phyloP scores from a whole-genome alignment of 129 eudicot genomes.

The Pittosporum tobira region DNA sequence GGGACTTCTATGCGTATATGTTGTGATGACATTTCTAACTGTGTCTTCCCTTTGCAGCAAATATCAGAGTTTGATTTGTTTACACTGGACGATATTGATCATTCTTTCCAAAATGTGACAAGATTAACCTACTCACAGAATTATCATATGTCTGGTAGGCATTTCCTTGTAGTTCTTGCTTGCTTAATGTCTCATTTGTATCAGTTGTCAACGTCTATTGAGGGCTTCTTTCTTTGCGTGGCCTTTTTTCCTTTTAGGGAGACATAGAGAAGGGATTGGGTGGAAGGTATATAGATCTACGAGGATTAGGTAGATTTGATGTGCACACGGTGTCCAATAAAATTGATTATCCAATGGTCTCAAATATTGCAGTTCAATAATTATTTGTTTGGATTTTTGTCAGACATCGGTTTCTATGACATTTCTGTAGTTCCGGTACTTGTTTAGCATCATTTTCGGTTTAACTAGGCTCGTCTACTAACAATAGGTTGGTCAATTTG shows the following conservation, averaged over 20 bases:
- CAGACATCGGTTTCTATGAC: not conserved
- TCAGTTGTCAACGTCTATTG: not conserved
- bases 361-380: too few species aligned
- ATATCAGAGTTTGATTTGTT: constrained; percentile 90
- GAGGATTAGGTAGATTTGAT: not conserved
- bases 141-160: constrained; percentile 73
- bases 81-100: constrained; percentile 93
- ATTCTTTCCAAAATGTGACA: constrained; percentile 77
- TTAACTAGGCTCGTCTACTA: too few species aligned
- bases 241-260: not conserved
- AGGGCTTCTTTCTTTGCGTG: not conserved
- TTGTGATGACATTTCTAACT: constrained; percentile 13
- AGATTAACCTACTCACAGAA: constrained; percentile 93
- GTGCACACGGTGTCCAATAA: not conserved
- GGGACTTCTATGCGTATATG: not conserved
- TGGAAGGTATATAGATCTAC: not conserved
- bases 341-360: too few species aligned
- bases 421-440: not conserved
- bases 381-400: too few species aligned
- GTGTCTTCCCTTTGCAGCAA: constrained; percentile 49
- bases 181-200: not conserved
- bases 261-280: not conserved
- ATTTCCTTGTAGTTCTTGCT: not conserved
- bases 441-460: not conserved
- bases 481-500: not conserved